These are phyloP conservation scores for Scheffersomyces lignicola DNA, from an alignment of 1,139 yeast genomes.

Conservation along the genomic window DNA sequence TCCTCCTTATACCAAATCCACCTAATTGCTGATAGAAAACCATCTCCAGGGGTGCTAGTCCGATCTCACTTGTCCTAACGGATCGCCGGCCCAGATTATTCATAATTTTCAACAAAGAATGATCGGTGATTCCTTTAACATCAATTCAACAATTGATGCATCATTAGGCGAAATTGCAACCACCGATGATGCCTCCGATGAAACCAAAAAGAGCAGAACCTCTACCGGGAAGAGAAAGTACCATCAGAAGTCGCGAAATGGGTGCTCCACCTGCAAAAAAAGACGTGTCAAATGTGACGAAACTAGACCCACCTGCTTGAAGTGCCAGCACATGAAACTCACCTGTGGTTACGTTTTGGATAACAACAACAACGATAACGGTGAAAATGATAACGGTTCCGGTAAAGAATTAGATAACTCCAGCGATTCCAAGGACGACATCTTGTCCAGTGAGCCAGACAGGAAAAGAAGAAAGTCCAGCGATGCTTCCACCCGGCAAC, in stretches of 20 bases:
- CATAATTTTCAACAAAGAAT: constrained; percentile 6
- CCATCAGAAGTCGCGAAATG: constrained; percentile 84
- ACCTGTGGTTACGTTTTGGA: constrained; percentile 60
- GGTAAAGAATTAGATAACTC: constrained; percentile 1
- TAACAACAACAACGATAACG: constrained; percentile 2
- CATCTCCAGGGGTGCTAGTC: too few species aligned
- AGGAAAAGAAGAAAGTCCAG: constrained; percentile 3
- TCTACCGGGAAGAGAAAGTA: constrained; percentile 60
- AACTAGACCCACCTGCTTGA: constrained; percentile 71
- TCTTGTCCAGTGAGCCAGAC: not conserved
- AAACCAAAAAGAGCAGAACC: constrained; percentile 13
- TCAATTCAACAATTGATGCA: constrained; percentile 7
- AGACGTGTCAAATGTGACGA: constrained; percentile 95
- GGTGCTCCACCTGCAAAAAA: constrained; percentile 85
- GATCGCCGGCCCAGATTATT: not conserved
- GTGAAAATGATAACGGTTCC: not conserved
- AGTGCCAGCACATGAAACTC: constrained; percentile 75
- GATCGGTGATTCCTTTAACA: constrained; percentile 1
- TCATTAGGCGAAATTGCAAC: not conserved
- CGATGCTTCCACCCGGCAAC: constrained; percentile 16
- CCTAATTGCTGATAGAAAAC: too few species aligned
- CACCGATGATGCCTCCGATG: not conserved
- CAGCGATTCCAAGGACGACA: not conserved
- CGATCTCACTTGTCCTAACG: too few species aligned
- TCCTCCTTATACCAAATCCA: too few species aligned